phyloP scores from a whole-genome alignment of 768 basidiomycete species.

The Lentinula edodes region DNA sequence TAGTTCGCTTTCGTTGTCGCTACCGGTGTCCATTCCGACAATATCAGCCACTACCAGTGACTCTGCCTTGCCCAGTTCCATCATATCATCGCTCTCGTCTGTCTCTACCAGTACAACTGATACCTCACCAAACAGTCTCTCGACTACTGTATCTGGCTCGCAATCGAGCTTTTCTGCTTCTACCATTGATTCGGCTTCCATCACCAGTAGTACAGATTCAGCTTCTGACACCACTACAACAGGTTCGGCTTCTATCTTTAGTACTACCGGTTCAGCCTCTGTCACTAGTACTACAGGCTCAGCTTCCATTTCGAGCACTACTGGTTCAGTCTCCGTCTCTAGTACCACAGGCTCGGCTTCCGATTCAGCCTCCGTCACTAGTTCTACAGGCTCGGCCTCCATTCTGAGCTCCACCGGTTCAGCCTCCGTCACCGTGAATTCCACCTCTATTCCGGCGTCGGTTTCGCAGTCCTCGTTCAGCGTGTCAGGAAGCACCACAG shows the following conservation, averaged over 20 bases:
- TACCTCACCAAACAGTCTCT: not conserved
- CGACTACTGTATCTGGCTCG: not conserved
- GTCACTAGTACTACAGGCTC: not conserved
- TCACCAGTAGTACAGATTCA: not conserved
- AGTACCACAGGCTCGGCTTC: not conserved
- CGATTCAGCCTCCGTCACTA: not conserved
- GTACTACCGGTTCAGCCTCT: not conserved
- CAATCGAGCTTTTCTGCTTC: constrained; percentile 3
- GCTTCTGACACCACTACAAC: no score
- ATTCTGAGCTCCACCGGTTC: not conserved
- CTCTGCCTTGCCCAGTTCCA: not conserved
- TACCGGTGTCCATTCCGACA: not conserved
- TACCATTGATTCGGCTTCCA: not conserved
- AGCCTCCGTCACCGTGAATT: not conserved
- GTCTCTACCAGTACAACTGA: not conserved
- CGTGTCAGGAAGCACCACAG: not conserved
- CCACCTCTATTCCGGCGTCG: not conserved
- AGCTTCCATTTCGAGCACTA: no score
- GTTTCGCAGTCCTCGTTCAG: not conserved
- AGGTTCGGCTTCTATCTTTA: not conserved
- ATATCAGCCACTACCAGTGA: not conserved
- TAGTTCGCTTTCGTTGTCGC: not conserved
- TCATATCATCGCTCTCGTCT: not conserved
- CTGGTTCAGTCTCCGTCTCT: not conserved
- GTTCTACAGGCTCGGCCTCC: not conserved